Evolutionary conservation across 2,329 filamentous ascomycete genomes (phyloP).

Genomic region (Fusarium multiceps): DNA sequence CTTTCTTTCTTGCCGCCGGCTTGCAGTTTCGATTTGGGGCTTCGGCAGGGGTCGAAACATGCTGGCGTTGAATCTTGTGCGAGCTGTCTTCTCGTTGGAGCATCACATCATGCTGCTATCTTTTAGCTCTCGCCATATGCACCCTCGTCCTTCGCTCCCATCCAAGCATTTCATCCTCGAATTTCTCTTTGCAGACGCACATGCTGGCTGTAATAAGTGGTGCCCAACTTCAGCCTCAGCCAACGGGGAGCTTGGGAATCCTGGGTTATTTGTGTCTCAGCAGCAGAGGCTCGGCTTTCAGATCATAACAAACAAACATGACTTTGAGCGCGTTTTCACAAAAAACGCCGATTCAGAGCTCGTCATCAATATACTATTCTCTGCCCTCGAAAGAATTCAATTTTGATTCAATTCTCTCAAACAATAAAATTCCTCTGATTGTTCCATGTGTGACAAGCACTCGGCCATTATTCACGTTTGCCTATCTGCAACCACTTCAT

Average conservation of each 20-base stretch:
- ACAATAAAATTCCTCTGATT: constrained; percentile 12
- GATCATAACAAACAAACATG: constrained; percentile 44
- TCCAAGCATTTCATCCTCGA: constrained; percentile 35
- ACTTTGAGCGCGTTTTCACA: constrained; percentile 35
- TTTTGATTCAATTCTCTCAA: constrained; percentile 10
- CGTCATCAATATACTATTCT: constrained; percentile 22
- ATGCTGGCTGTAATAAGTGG: constrained; percentile 32
- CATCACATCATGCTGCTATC: constrained; percentile 24
- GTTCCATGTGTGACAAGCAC: constrained; percentile 23
- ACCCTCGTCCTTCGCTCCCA: constrained; percentile 25
- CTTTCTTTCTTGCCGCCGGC: constrained; percentile 37
- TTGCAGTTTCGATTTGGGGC: constrained; percentile 26
- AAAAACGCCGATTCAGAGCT: constrained; percentile 1
- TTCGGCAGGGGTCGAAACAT: constrained; percentile 36
- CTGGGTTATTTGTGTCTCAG: constrained; percentile 39
- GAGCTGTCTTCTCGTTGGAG: constrained; percentile 31
- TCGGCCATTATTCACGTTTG: constrained; percentile 18
- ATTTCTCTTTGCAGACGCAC: constrained; percentile 29
- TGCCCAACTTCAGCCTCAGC: constrained; percentile 19
- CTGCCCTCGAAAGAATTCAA: constrained; percentile 1
- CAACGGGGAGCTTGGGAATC: constrained; percentile 26
- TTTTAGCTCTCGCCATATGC: constrained; percentile 21
- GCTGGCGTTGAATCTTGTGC: constrained; percentile 20
- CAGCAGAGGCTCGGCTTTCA: constrained; percentile 26
- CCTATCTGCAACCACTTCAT: constrained; percentile 31